These are phyloP conservation scores for Pseudoperonospora humuli DNA, from an alignment of 352 stramenopile species.

Conservation along the genomic window DNA sequence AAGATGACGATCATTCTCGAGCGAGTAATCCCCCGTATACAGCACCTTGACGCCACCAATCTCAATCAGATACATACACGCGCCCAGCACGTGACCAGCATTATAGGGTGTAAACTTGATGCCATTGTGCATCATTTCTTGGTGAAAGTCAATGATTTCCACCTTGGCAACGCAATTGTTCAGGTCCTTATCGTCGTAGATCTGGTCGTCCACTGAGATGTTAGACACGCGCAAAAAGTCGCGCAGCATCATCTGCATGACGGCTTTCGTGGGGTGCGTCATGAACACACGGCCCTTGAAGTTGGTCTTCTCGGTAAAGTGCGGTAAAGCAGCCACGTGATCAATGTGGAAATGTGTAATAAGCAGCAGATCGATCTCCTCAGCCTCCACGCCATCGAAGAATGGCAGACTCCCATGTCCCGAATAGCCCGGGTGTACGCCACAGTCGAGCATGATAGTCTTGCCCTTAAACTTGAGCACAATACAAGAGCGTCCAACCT, in stretches of 20 bases:
- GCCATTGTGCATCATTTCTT: conserved; percentile 94
- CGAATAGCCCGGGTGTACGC: conserved; percentile 89
- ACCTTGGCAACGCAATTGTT: conserved; percentile 96
- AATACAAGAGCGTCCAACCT: conserved; percentile 99
- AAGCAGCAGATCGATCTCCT: conserved; percentile 94
- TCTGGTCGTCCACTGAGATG: conserved; percentile 89
- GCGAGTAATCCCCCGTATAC: conserved; percentile 98
- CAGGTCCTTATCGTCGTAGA: conserved; percentile 93
- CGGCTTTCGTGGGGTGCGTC: conserved; percentile 98
- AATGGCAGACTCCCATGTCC: conserved; percentile 96
- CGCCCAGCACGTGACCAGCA: conserved; percentile 97
- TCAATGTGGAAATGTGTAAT: conserved; percentile 99
- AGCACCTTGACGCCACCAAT: conserved; percentile 96
- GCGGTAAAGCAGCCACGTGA: conserved; percentile 97
- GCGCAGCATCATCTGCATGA: conserved; percentile 96
- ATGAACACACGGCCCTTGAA: conserved; percentile 98
- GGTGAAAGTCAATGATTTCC: conserved; percentile 97
- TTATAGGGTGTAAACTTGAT: conserved; percentile 99
- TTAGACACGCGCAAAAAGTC: conserved; percentile 96
- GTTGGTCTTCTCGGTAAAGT: conserved; percentile 98
- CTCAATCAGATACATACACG: conserved; percentile 99
- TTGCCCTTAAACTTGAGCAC: conserved; percentile 99
- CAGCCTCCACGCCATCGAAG: conserved; percentile 94
- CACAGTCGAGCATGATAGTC: conserved; percentile 94
- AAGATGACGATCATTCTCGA: conserved; percentile 98